Percentiles rank a stretch among this genome's conserved stretches.
Evolutionary conservation across 495 filamentous ascomycete species (phyloP).

Genomic region (Penicillium ucsense): DNA sequence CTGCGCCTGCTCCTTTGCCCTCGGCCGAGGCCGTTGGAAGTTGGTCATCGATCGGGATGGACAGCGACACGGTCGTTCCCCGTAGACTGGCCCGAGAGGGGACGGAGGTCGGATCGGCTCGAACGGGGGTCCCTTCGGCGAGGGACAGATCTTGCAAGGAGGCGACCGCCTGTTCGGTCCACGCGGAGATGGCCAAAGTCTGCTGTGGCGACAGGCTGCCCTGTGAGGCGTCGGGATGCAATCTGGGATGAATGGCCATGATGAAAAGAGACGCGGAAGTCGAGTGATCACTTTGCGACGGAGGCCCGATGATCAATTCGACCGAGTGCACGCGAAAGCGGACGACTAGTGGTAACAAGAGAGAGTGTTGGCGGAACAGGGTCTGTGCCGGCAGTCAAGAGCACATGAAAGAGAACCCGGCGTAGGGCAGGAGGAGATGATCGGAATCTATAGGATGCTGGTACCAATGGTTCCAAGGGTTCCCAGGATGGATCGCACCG

Average conservation of each 20-base stretch:
- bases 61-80: constrained; percentile 32
- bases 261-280: background rate
- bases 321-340: background rate
- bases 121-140: constrained; percentile 18
- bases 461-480: background rate
- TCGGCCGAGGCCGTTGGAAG: constrained; percentile 11
- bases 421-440: constrained; percentile 4
- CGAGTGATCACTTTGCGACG: too few species aligned
- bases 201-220: constrained; percentile 33
- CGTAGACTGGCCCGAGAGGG: constrained; percentile 21
- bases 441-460: background rate
- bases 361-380: too few species aligned
- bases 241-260: constrained; percentile 36
- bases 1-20: constrained; percentile 11
- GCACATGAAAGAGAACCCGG: too few species aligned
- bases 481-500: too few species aligned
- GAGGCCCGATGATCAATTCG: background rate
- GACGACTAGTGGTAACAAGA: background rate
- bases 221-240: constrained; percentile 17
- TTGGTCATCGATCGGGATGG: constrained; percentile 44
- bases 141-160: constrained; percentile 34
- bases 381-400: too few species aligned
- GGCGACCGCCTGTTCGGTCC: constrained; percentile 42
- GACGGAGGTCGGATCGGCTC: constrained; percentile 10
- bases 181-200: constrained; percentile 39